Conservation (phyloP, 352 stramenopile species). For the Pythium myriotylum region DNA sequence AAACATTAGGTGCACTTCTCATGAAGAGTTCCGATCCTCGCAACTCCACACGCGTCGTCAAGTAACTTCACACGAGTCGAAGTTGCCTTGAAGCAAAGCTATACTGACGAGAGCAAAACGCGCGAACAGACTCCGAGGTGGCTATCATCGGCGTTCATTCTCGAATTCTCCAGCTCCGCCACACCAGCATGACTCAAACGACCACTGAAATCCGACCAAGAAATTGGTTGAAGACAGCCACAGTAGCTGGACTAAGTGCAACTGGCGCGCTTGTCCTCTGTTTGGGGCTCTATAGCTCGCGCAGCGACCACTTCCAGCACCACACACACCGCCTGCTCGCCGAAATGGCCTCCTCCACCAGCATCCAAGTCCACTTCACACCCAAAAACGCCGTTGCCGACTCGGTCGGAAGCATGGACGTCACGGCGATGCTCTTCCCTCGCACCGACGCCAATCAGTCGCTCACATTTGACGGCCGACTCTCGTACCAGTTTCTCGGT, state of each 20-base stretch:
- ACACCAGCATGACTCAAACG: no score
- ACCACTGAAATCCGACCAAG: not conserved
- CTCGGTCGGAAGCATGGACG: not conserved
- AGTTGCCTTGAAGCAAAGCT: no score
- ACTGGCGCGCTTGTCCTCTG: not conserved
- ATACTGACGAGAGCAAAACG: no score
- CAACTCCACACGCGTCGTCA: no score
- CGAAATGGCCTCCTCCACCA: not conserved
- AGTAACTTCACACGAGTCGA: no score
- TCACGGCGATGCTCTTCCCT: constrained; percentile 6
- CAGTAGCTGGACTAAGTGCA: no score
- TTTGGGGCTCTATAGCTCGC: not conserved
- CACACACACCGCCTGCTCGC: not conserved
- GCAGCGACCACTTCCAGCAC: constrained; percentile 4
- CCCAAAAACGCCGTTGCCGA: not conserved
- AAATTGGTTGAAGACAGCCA: not conserved
- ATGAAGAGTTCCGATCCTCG: no score
- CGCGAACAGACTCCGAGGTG: no score
- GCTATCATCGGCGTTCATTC: no score
- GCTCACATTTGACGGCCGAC: constrained; percentile 7
- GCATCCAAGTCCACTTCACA: not conserved
- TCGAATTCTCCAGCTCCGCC: no score
- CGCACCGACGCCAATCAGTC: not conserved
- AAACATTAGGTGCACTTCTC: no score
- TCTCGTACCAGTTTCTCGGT: constrained; percentile 2